Evolutionary conservation across 495 filamentous ascomycete genomes (phyloP).

Genomic region (Penicillium bialowiezense): DNA sequence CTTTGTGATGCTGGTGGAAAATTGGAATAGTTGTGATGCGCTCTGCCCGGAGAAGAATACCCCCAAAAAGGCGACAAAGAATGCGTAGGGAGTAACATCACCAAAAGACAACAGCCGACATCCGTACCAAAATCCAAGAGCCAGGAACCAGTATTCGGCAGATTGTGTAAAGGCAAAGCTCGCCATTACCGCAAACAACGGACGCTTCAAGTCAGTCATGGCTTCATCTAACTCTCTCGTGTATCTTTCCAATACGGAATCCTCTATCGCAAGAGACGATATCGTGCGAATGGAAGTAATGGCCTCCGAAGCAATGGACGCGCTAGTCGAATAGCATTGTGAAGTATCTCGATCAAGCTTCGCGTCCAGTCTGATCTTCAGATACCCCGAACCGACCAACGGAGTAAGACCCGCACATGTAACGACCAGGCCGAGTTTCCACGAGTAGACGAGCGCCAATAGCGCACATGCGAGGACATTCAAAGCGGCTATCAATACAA

Average conservation of each 20-base stretch:
- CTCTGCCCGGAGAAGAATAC: constrained; percentile 53
- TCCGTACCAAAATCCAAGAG: constrained; percentile 51
- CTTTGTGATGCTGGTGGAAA: constrained; percentile 40
- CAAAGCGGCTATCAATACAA: constrained; percentile 30
- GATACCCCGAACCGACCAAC: constrained; percentile 48
- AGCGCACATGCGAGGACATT: constrained; percentile 37
- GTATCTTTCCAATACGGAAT: constrained; percentile 45
- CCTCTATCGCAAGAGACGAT: constrained; percentile 53
- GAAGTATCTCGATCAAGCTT: constrained; percentile 51
- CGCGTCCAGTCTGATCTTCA: constrained; percentile 41
- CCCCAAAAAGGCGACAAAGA: constrained; percentile 53
- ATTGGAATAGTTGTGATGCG: constrained; percentile 44
- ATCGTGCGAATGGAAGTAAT: constrained; percentile 55
- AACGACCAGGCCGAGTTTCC: constrained; percentile 55
- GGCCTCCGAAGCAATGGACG: constrained; percentile 52
- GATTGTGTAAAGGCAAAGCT: constrained; percentile 24
- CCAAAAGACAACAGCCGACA: constrained; percentile 25
- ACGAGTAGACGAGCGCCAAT: constrained; percentile 37
- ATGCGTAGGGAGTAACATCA: constrained; percentile 43
- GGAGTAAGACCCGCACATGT: constrained; percentile 50
- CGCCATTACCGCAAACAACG: constrained; percentile 9
- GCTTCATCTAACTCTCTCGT: constrained; percentile 31
- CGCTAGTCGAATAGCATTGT: constrained; percentile 46
- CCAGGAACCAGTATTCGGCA: constrained; percentile 44
- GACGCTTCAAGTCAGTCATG: not conserved